Percentiles rank a stretch among this genome's conserved stretches.
Conservation (phyloP, 2,329 filamentous ascomycete genomes). For the Colletotrichum australisinense region DNA sequence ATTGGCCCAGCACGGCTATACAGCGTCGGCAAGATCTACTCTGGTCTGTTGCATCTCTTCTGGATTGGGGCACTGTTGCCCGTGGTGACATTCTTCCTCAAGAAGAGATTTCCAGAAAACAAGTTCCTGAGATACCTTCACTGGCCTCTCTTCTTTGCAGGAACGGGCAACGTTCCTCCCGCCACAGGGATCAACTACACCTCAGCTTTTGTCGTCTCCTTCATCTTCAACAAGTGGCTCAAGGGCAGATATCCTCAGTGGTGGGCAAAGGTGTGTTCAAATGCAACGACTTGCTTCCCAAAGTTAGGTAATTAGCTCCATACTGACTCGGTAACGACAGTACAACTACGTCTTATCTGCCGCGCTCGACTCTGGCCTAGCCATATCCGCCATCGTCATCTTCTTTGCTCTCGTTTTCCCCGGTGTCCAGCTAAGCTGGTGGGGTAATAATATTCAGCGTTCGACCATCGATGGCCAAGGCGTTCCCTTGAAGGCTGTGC, state of each 20-base stretch:
- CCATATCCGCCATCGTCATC: slow-evolving; percentile 54
- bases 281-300: background rate
- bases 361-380: slow-evolving; percentile 54
- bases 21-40: slow-evolving; percentile 58
- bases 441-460: slow-evolving; percentile 48
- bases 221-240: slow-evolving; percentile 33
- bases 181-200: slow-evolving; percentile 32
- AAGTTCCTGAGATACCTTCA: slow-evolving; percentile 19
- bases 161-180: slow-evolving; percentile 27
- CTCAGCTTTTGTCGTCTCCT: slow-evolving; percentile 14
- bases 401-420: slow-evolving; percentile 56
- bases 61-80: slow-evolving; percentile 51
- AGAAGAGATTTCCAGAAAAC: slow-evolving; percentile 10
- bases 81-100: slow-evolving; percentile 26
- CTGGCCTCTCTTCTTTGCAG: slow-evolving; percentile 31
- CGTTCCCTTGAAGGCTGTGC: slow-evolving; percentile 16
- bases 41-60: slow-evolving; percentile 60
- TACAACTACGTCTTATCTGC: slow-evolving; percentile 54
- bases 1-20: slow-evolving; percentile 62
- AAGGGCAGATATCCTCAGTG: slow-evolving; percentile 27
- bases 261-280: slow-evolving; percentile 25
- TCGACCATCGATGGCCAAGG: slow-evolving; percentile 55
- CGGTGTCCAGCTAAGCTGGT: slow-evolving; percentile 50
- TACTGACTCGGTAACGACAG: slow-evolving; percentile 19
- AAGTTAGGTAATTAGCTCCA: background rate